Evolutionary conservation across 2,329 filamentous ascomycete genomes (phyloP).

Genomic region (Diaporthe nobilis): DNA sequence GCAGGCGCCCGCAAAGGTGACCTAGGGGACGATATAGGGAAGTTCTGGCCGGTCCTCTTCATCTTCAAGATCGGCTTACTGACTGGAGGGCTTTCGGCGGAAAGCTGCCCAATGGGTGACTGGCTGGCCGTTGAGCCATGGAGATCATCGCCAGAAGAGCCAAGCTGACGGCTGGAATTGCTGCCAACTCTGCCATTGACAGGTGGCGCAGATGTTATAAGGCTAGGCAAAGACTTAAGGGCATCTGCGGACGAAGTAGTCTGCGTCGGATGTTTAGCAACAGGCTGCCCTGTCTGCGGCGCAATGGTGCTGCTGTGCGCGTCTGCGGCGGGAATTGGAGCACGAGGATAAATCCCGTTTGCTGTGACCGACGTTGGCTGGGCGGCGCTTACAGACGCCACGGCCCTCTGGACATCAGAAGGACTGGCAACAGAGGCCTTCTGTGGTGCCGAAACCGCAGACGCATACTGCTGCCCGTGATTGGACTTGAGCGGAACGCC

Average conservation of each 20-base stretch:
- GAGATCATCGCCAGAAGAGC: neutral
- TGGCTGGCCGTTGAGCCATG: neutral
- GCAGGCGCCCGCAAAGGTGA: conserved; percentile 13
- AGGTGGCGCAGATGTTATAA: neutral
- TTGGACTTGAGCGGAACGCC: neutral
- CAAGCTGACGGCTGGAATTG: neutral
- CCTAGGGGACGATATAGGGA: conserved; percentile 23
- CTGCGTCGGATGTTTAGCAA: neutral
- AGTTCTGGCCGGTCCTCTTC: conserved; percentile 41
- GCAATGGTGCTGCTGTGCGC: neutral
- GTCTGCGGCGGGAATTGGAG: neutral
- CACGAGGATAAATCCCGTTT: neutral
- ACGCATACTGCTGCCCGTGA: neutral
- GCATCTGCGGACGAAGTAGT: conserved; percentile 1
- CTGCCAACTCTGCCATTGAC: conserved; percentile 6
- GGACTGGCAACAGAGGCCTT: neutral
- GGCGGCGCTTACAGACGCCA: conserved; percentile 4
- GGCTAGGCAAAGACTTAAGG: neutral
- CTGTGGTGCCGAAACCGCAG: neutral
- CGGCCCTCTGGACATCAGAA: neutral
- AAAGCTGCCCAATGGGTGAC: neutral
- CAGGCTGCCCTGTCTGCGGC: neutral
- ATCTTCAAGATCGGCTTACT: conserved; percentile 38
- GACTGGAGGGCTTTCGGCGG: neutral
- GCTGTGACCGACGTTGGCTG: neutral